Evolutionary conservation across 2,329 filamentous ascomycete species (phyloP), one percentile per base, ranked within the genome.

Genomic region (Didymellaceae sp.): DNA sequence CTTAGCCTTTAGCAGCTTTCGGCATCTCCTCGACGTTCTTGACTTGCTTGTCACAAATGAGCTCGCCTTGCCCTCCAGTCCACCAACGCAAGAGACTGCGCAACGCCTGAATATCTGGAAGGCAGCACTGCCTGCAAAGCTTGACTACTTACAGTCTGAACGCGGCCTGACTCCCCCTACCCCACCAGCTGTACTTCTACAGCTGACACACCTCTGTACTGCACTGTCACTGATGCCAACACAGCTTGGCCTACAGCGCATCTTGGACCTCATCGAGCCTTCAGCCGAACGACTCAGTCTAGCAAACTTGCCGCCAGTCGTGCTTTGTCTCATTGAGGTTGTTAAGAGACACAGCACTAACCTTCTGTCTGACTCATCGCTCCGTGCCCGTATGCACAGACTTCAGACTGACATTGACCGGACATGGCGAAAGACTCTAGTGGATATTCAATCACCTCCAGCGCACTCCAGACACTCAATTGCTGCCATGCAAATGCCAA

Each of bases 1-100:
- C 10, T 73, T 79, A 34, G 73, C 76, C 5, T 63, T 81, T 17
- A 84, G 81, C 61, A 80, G 77, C 5, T 82, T 83, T 62, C 83
- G 83, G 52, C 72, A 74, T 21, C 68, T 84, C 14, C 65, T 80
- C 0, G 59, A 65, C 18, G 35, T 73, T 14, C 45, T 67, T 14
- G 59, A 63, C 26, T 53, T 72, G 25, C 50, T 71, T 2, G 54
- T 58, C 14, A 45, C 52, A 17, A 49, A 49, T 22, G 52, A 57
- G 24, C 32, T 45, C 11, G 18, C 57, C 22, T 35, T 58, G 20
- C 31, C 51, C 58, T 33, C 53, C 49, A 59, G 30, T 14, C 57
- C 59, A n/a, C 62, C 63, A 13, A 63, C 68, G 17, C 52, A 71
- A 18, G 72, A 72, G 26, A 63, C 65, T 13, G 60, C 72, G 38